A percentile compares a stretch with the other conserved stretches of the same genome.
Evolutionary conservation across 495 filamentous ascomycete genomes (phyloP).

Genomic region (Cenococcum geophilum): DNA sequence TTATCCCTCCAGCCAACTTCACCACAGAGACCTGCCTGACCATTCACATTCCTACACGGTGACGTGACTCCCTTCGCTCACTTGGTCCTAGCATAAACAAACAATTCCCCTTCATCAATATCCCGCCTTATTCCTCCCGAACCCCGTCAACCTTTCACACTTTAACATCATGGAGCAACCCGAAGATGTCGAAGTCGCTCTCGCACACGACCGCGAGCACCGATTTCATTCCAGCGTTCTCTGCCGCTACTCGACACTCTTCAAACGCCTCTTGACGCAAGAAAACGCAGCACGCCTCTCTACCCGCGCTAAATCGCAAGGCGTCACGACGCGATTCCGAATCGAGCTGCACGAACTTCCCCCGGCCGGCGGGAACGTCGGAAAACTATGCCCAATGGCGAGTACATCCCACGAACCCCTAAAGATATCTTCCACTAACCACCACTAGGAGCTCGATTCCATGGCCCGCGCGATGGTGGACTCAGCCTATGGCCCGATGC

Average conservation of each 20-base stretch:
- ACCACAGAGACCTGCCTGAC: no score
- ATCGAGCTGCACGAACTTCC: slow-evolving; percentile 21
- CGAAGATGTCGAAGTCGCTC: slow-evolving; percentile 30
- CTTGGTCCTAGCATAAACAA: no score
- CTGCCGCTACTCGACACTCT: slow-evolving; percentile 15
- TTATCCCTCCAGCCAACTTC: no score
- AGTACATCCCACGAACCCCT: not conserved
- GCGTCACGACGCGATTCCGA: slow-evolving; percentile 28
- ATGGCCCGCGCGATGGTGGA: slow-evolving; percentile 10
- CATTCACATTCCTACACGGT: no score
- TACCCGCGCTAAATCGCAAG: slow-evolving; percentile 15
- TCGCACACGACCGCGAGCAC: slow-evolving; percentile 25
- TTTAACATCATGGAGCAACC: not conserved
- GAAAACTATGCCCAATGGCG: slow-evolving; percentile 23
- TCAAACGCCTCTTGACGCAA: slow-evolving; percentile 20
- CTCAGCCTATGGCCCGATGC: slow-evolving; percentile 4
- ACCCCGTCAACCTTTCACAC: not conserved
- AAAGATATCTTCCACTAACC: not conserved
- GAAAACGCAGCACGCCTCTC: slow-evolving; percentile 15
- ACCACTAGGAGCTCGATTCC: slow-evolving; percentile 17
- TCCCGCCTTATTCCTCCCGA: no score
- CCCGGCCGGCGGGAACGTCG: slow-evolving; percentile 8
- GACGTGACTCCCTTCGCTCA: no score
- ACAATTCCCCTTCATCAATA: no score
- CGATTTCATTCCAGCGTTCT: slow-evolving; percentile 29